phyloP scores from a whole-genome alignment of 371 early-diverging fungal genomes.

The Batrachochytrium dendrobatidis region DNA sequence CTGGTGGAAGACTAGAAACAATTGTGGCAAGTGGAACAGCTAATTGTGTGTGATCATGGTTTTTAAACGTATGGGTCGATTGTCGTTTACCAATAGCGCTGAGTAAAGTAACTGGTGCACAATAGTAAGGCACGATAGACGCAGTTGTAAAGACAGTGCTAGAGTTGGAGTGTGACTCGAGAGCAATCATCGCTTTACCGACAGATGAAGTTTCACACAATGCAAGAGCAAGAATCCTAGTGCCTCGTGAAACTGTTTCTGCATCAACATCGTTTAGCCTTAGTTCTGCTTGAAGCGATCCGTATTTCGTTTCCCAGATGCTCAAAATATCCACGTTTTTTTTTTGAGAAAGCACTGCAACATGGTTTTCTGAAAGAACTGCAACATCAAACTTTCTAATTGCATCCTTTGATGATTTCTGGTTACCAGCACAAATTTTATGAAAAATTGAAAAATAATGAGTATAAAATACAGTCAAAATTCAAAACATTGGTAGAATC shows the following conservation, averaged over 20 bases:
- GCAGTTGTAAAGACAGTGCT: background rate
- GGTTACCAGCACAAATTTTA: too few species aligned
- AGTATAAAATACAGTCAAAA: too few species aligned
- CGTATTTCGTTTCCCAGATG: constrained; percentile 11
- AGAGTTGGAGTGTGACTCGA: background rate
- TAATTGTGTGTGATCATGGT: background rate
- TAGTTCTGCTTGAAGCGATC: constrained; percentile 6
- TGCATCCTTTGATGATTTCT: too few species aligned
- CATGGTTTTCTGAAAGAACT: background rate
- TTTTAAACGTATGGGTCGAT: background rate
- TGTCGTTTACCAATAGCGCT: background rate
- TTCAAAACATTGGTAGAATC: too few species aligned
- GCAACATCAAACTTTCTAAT: too few species aligned
- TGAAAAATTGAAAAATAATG: too few species aligned
- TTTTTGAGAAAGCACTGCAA: constrained; percentile 8
- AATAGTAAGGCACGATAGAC: background rate
- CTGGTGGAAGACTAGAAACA: background rate
- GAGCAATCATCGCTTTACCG: background rate
- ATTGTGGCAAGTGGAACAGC: background rate
- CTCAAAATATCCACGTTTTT: background rate
- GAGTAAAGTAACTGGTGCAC: background rate
- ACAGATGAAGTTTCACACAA: background rate
- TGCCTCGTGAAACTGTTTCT: background rate
- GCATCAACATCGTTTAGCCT: background rate
- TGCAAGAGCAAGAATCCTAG: background rate